Evolutionary conservation across 768 basidiomycete genomes (phyloP).

Genomic region (Collybia sordida): DNA sequence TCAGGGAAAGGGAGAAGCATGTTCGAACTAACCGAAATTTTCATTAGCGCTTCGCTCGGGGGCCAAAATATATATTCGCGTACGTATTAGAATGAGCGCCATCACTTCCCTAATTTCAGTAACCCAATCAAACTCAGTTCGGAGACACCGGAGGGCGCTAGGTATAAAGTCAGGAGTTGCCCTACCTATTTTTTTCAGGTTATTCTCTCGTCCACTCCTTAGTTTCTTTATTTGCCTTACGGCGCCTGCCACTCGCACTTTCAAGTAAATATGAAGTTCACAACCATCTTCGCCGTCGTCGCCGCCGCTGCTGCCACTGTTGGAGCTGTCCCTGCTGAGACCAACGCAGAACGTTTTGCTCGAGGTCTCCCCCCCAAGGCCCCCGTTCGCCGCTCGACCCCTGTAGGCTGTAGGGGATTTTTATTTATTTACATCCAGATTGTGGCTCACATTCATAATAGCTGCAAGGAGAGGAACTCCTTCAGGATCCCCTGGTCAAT

Average conservation of each 20-base stretch:
- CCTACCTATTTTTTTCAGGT: slow-evolving; percentile 1
- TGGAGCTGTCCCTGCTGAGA: slow-evolving; percentile 36
- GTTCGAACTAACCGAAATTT: neutral
- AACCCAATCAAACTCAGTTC: slow-evolving; percentile 4
- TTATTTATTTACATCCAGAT: neutral
- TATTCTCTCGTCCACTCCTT: slow-evolving; percentile 14
- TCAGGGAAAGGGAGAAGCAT: too few species aligned
- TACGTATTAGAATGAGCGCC: slow-evolving; percentile 13
- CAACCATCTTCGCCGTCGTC: slow-evolving; percentile 36
- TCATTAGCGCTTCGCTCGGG: neutral
- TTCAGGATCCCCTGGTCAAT: slow-evolving; percentile 31
- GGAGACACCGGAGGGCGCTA: slow-evolving; percentile 2
- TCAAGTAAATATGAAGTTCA: slow-evolving; percentile 36
- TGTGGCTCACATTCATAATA: too few species aligned
- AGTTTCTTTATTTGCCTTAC: slow-evolving; percentile 12
- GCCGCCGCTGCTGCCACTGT: slow-evolving; percentile 34
- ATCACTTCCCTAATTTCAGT: slow-evolving; percentile 12
- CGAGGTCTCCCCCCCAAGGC: slow-evolving; percentile 50
- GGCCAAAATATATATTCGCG: slow-evolving; percentile 3
- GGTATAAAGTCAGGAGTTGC: slow-evolving; percentile 7
- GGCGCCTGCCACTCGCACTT: slow-evolving; percentile 4
- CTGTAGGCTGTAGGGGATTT: slow-evolving; percentile 27
- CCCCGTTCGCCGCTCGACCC: slow-evolving; percentile 39
- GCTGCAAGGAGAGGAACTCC: slow-evolving; percentile 35
- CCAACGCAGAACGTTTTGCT: slow-evolving; percentile 52